phyloP scores from a whole-genome alignment of 2,329 filamentous ascomycete genomes.

The Stachybotrys echinatus region DNA sequence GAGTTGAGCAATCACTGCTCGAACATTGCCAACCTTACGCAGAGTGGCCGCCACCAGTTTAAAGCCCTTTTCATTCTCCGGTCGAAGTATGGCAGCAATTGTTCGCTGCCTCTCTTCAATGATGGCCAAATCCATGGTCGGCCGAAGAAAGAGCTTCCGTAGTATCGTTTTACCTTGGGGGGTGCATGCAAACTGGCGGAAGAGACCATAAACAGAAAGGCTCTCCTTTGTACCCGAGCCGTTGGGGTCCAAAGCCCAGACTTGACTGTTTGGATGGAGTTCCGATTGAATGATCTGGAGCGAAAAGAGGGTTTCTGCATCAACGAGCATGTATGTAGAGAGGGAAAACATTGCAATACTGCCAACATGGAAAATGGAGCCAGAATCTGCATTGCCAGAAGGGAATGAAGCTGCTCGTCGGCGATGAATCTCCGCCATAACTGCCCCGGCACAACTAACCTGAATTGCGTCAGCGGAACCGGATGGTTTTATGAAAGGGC shows the following conservation, averaged over 20 bases:
- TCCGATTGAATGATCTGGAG: constrained; percentile 84
- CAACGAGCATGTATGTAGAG: constrained; percentile 66
- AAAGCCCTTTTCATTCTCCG: constrained; percentile 58
- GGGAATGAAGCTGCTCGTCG: constrained; percentile 51
- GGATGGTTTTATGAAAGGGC: too few species aligned
- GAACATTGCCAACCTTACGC: constrained; percentile 71
- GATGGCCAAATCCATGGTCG: constrained; percentile 60
- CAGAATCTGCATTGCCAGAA: constrained; percentile 50
- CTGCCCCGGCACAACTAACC: constrained; percentile 80
- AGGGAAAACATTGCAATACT: constrained; percentile 73
- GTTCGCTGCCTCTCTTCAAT: constrained; percentile 70
- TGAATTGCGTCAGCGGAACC: constrained; percentile 20
- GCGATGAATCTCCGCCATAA: constrained; percentile 74
- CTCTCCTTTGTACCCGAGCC: constrained; percentile 68
- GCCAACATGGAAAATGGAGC: constrained; percentile 49
- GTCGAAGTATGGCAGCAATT: constrained; percentile 59
- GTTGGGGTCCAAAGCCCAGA: constrained; percentile 47
- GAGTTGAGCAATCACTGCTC: constrained; percentile 61
- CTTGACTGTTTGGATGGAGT: constrained; percentile 75
- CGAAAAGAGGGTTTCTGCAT: constrained; percentile 71
- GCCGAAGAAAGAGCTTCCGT: constrained; percentile 76
- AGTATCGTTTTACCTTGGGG: constrained; percentile 71
- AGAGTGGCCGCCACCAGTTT: constrained; percentile 55
- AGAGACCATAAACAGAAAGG: constrained; percentile 78
- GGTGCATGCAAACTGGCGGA: constrained; percentile 68